Base-by-base conservation (phyloP, 2,329 filamentous ascomycete species). In the Orbilia ellipsospora region DNA sequence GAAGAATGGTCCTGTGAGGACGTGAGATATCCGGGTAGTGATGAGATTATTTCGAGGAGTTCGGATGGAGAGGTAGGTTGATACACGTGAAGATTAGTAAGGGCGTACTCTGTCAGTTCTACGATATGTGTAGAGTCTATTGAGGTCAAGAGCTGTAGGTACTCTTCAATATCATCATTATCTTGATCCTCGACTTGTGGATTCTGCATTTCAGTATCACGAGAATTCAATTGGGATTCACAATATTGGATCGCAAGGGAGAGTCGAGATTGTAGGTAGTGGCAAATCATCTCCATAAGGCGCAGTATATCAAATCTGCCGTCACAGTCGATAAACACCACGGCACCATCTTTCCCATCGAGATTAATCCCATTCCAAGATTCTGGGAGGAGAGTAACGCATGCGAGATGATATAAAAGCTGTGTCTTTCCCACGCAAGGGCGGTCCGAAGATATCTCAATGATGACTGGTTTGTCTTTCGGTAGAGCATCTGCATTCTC, bases 241-340 rank as follows among this genome's bases (percentile, higher is more conserved):
- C 72, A 75, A 40, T 68, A 75, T 7, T 75, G 59, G 23, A 75
- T 40, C 6, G 64, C 59, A 10, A 59, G 45, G 7, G 31, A 28
- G 16, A 75, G 60, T 8, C 54, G 20, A 16, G 57, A 26, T 26
- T 65, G 54, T 13, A 75, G 40, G 44, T 69, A 75, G 5, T 59
- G 42, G 31, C 64, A 31, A 4, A 69, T 69, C 20, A 61, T 45
- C 13, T 63, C 72, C n/a, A 64, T 52, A 8, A 75, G 44, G 0
- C 72, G 64, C 15, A 69, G 28, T 12, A 87, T 82, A 66, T 84
- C 85, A 80, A 90, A 88, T 26, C 84, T 84, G 73, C 82, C 82
- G 69, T 89, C 85, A 0, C 85, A 84, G 79, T 90, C 88, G 52
- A 89, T 81, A 77, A 88, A 83, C 5, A 89, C 82, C 10, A 88